Evolutionary conservation across 2,329 filamentous ascomycete genomes (phyloP).

Genomic region (Aspergillus ochraceoroseus): DNA sequence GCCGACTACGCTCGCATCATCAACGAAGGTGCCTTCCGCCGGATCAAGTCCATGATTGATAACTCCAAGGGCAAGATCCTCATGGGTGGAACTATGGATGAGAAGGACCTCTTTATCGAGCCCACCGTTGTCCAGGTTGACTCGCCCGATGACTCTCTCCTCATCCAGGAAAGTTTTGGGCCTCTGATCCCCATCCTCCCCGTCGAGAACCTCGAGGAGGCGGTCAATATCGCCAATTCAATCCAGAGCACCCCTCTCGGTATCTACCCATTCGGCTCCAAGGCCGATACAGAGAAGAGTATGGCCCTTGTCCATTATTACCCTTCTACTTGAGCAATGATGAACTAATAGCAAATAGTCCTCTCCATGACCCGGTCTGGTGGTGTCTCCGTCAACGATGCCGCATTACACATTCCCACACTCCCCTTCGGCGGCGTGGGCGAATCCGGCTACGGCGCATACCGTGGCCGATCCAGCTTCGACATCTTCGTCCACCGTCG

Average conservation of each 20-base stretch:
- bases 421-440: constrained; percentile 81
- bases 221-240: constrained; percentile 72
- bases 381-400: constrained; percentile 55
- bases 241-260: constrained; percentile 79
- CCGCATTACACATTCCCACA: constrained; percentile 67
- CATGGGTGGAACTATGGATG: constrained; percentile 78
- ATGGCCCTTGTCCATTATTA: constrained; percentile 26
- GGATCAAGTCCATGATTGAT: constrained; percentile 90
- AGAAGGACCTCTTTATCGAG: constrained; percentile 75
- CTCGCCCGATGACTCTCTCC: constrained; percentile 67
- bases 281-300: constrained; percentile 71
- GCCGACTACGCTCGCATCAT: constrained; percentile 75
- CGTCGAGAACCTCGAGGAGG: constrained; percentile 74
- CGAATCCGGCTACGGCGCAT: constrained; percentile 68
- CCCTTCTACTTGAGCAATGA: not conserved
- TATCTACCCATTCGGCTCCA: constrained; percentile 78
- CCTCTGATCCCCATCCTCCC: constrained; percentile 82
- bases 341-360: constrained; percentile 41
- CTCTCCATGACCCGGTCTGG: constrained; percentile 61
- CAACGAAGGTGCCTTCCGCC: constrained; percentile 71
- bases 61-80: constrained; percentile 76
- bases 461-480: constrained; percentile 68
- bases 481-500: constrained; percentile 60
- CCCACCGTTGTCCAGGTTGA: constrained; percentile 87
- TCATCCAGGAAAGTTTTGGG: constrained; percentile 83